Base-by-base conservation (phyloP, 2,329 filamentous ascomycete genomes). In the Chaetomium olivaceum region DNA sequence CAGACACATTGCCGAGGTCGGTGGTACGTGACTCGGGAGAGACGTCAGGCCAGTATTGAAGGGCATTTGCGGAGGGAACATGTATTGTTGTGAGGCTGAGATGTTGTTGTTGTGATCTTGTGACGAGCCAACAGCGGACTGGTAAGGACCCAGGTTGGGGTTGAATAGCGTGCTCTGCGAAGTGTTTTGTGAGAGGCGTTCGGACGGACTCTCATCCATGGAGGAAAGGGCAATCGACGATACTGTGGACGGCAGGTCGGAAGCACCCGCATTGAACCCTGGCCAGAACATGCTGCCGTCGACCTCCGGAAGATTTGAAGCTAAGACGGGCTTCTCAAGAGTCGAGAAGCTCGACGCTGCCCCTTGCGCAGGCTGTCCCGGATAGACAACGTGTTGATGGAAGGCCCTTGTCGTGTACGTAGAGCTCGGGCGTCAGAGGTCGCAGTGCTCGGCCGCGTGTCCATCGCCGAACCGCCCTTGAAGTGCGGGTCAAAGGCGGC, bases 121-220 rank as follows among this genome's bases (percentile, higher is more conserved):
- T 4, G 56, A 27, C 8, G 67, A 63, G 0, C 63, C 8, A 4
- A 58, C 56, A 14, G 64, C 21, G 11, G 69, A 43, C 14, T 67
- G 66, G 27, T 69, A 69, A 1, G 59, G 29, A 8, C 43, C 58
- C 8, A 72, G 23, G 5, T 51, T 55, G 3, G 63, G 51, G 27
- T 52, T 67, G 33, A 71, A 73, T 5, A 72, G 63, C 0, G 70
- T 71, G 5, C 68, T 73, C 25, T 66, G 65, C 9, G 70, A 72
- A 1, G 68, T 71, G 55, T 72, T 71, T 46, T 70, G 67, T 16
- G 71, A 68, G 1, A 65, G 43, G 8, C 62, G 48, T 50, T 70
- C 67, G 5, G 69, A 67, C 3, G 66, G 60, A 14, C 21, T 63
- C 33, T 65, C 67, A 9, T 70, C 67, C 14, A 67, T 57, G 3